Evolutionary conservation across 2,329 filamentous ascomycete genomes (phyloP), one percentile per base, ranked within the genome.

Genomic region (Trichoderma pleuroti): DNA sequence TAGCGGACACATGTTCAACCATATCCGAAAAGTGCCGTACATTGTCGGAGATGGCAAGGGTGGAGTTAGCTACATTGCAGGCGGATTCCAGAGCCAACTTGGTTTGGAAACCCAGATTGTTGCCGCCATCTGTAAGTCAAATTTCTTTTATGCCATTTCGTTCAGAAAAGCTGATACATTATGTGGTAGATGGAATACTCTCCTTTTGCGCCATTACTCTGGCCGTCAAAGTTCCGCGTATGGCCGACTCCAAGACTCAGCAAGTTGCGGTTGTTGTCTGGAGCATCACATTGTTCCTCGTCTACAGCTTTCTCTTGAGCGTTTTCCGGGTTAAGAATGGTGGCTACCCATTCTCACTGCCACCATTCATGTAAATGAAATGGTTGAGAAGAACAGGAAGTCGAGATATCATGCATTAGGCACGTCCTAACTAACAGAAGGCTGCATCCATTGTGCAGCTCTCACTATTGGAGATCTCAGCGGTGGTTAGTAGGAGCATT

Each of bases 1-100:
- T 60, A 96, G 92, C 76, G 97, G 96, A 49, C 94, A 98, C 82
- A 99, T 99, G 97, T 99, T 97, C 87, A 99, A 98, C 82, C 94
- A 98, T 79, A 99, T 99, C 78, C 90, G 97, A 76, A 95, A 96
- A 80, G 93, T 97, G 3, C 96, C 96, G 3, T 99, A 99, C 76
- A 93, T 98, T 36, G 86, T 90, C 54, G 92, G 92, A 54, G 90
- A 98, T 79, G 93, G 93, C 46, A 90, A 88, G 68, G 96, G 96
- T 21, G 94, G 94, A 6, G 88, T 99, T 73, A 92, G 83, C 78
- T 98, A 98, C 81, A 96, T 99, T 81, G 93, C 95, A 5, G 87
- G 87, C 49, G 95, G 96, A 1, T 99, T 99, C 82, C 93, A 95
- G 81, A 97, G 90, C 80, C 96, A 99, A 80, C 94, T 91, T 77